Conservation (phyloP, 306 rosid species). For the Leucaena leucocephala region DNA sequence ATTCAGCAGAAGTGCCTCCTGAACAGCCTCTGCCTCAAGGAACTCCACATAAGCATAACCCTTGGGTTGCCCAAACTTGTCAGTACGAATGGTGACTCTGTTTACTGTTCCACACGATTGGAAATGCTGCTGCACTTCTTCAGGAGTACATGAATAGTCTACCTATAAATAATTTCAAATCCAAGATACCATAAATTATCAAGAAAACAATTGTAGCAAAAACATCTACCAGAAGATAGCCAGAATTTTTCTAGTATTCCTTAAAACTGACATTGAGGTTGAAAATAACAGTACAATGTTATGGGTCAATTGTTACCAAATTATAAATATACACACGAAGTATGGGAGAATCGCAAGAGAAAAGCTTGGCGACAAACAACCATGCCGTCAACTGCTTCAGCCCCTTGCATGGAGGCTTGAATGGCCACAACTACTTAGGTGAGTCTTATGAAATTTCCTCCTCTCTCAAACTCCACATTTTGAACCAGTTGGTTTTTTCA, state of each 20-base stretch:
- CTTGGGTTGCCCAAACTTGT: constrained; percentile 88
- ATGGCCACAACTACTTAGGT: neutral
- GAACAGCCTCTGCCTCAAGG: constrained; percentile 77
- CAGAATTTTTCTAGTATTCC: neutral
- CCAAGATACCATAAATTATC: constrained; percentile 6
- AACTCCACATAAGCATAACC: constrained; percentile 92
- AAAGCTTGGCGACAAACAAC: neutral
- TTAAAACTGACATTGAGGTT: neutral
- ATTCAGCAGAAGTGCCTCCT: constrained; percentile 72
- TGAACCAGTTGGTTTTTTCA: neutral
- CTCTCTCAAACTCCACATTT: neutral
- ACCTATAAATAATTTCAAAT: constrained; percentile 54
- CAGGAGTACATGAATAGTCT: constrained; percentile 81
- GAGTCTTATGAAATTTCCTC: neutral
- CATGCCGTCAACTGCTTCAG: neutral
- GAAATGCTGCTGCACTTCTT: constrained; percentile 92
- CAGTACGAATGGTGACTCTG: constrained; percentile 82
- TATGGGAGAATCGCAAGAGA: neutral
- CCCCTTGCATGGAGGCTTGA: neutral
- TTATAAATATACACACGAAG: neutral
- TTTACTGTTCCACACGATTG: constrained; percentile 83
- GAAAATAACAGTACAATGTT: neutral
- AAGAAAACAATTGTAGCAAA: constrained; percentile 22
- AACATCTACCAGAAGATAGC: constrained; percentile 4
- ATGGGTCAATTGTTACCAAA: neutral